A percentile compares a stretch with the other conserved stretches of the same genome.
These are phyloP conservation scores for Camptophora hylomeconis DNA, from an alignment of 2,329 filamentous ascomycete species.

Conservation along the genomic window DNA sequence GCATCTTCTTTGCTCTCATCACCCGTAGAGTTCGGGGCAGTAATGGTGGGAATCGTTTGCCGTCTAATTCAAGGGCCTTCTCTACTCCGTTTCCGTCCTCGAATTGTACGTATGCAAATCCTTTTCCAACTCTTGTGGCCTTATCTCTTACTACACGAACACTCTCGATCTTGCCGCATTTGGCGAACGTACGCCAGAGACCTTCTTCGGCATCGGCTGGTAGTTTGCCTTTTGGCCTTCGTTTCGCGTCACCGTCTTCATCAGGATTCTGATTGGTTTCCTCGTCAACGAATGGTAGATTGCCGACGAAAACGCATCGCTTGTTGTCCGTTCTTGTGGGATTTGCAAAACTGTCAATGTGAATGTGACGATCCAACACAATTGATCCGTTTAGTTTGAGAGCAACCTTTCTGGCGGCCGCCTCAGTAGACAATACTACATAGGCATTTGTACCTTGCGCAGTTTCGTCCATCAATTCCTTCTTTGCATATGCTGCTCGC, in stretches of 20 bases:
- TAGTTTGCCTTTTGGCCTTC: constrained; percentile 56
- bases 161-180: constrained; percentile 74
- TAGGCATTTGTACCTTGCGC: constrained; percentile 93
- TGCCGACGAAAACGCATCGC: constrained; percentile 91
- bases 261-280: constrained; percentile 49
- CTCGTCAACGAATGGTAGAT: constrained; percentile 90
- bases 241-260: constrained; percentile 53
- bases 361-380: constrained; percentile 74
- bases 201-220: constrained; percentile 87
- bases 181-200: constrained; percentile 67
- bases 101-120: constrained; percentile 96
- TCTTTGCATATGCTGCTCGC: constrained; percentile 85
- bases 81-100: constrained; percentile 80
- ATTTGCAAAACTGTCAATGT: constrained; percentile 83
- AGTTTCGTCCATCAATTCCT: constrained; percentile 79
- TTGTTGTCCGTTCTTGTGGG: constrained; percentile 70
- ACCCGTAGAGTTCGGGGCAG: constrained; percentile 82
- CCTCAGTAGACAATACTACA: constrained; percentile 65
- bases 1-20: constrained; percentile 58
- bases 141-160: constrained; percentile 85
- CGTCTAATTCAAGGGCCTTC: constrained; percentile 74
- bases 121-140: constrained; percentile 86
- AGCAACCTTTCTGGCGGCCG: constrained; percentile 64
- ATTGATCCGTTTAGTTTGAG: constrained; percentile 69
- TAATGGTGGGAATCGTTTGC: constrained; percentile 87